Conservation (phyloP, 2,329 filamentous ascomycete genomes). For the Teratosphaeria epicoccoides region DNA sequence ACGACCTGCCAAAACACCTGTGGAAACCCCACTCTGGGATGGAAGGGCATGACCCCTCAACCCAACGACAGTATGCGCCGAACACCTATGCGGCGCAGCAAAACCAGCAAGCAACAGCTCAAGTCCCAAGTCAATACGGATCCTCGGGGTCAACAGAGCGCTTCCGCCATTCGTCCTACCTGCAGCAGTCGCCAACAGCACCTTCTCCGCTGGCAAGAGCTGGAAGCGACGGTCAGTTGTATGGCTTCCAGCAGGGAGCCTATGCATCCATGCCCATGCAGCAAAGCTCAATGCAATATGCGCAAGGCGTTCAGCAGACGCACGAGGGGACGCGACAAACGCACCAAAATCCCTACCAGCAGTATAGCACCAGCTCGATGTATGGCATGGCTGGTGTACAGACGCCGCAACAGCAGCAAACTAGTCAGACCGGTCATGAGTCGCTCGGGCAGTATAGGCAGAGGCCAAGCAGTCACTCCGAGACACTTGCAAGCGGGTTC, state of each 20-base stretch:
- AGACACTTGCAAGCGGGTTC: conserved; percentile 61
- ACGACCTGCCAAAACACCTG: conserved; percentile 8
- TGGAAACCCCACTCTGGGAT: conserved; percentile 18
- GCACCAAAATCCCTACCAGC: conserved; percentile 46
- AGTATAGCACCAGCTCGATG: conserved; percentile 58
- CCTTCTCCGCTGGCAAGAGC: conserved; percentile 30
- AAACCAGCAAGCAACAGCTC: conserved; percentile 21
- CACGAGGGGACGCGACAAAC: conserved; percentile 45
- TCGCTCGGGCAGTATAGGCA: conserved; percentile 62
- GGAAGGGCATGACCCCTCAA: conserved; percentile 25
- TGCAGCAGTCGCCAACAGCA: conserved; percentile 34
- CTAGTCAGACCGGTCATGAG: conserved; percentile 59
- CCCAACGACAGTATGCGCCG: conserved; percentile 25
- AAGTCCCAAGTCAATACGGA: conserved; percentile 31
- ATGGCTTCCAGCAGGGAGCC: conserved; percentile 47
- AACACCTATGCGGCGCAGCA: conserved; percentile 20
- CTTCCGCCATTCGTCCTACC: conserved; percentile 37
- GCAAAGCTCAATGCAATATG: conserved; percentile 46
- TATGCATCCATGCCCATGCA: conserved; percentile 45
- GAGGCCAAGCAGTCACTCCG: conserved; percentile 66
- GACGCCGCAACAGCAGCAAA: conserved; percentile 32
- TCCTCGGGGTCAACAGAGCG: conserved; percentile 38
- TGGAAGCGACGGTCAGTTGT: conserved; percentile 30
- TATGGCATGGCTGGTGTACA: conserved; percentile 63
- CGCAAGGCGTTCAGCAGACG: conserved; percentile 26